Conservation (phyloP, 257 asterid genomes). For the Solanum pinnatisectum region DNA sequence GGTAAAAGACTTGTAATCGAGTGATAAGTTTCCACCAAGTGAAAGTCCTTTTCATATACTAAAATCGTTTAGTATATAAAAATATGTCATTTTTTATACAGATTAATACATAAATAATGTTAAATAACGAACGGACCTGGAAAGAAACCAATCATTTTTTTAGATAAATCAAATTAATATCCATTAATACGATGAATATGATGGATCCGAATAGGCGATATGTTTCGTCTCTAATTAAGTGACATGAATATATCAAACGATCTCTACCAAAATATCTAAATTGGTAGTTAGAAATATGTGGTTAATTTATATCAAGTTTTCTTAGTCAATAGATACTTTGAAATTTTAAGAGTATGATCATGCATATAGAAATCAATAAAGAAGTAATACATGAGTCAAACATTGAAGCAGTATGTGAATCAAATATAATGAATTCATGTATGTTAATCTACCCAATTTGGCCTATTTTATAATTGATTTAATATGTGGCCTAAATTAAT, state of each 20-base stretch:
- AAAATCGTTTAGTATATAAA: neutral
- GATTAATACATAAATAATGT: neutral
- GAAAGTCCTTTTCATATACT: neutral
- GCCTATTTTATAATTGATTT: neutral
- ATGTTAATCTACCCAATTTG: neutral
- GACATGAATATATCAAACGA: neutral
- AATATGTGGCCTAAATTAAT: neutral
- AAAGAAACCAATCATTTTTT: neutral
- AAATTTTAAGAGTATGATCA: neutral
- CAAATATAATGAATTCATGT: neutral
- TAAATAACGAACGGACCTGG: neutral
- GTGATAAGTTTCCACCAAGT: neutral
- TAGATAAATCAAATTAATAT: neutral
- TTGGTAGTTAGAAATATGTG: neutral
- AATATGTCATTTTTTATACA: neutral
- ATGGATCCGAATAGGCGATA: neutral
- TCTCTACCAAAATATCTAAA: neutral
- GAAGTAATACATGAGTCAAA: neutral
- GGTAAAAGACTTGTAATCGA: neutral
- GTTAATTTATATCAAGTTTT: neutral
- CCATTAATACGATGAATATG: neutral
- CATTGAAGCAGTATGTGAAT: neutral
- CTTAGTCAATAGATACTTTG: neutral
- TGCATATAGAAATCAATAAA: neutral
- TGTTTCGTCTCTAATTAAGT: neutral